A percentile compares a stretch with the other conserved stretches of the same genome.
These are phyloP conservation scores for Coniochaeta sp. DNA, from an alignment of 2,329 filamentous ascomycete species.

Conservation along the genomic window DNA sequence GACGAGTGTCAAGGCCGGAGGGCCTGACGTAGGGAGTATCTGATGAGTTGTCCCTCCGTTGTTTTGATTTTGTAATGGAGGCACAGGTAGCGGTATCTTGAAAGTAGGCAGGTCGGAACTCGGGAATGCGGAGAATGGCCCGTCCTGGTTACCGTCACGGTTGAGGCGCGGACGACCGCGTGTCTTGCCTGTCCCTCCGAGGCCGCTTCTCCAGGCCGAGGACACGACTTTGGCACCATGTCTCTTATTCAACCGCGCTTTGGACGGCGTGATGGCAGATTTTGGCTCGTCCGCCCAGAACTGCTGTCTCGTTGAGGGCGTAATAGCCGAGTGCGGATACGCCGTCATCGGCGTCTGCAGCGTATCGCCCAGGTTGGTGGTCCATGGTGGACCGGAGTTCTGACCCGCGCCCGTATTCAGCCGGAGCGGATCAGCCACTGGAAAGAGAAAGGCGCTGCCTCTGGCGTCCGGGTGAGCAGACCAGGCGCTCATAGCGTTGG, in stretches of 20 bases:
- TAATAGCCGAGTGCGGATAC: conserved; percentile 74
- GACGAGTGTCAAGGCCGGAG: not conserved
- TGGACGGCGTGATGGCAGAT: conserved; percentile 67
- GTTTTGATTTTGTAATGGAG: conserved; percentile 7
- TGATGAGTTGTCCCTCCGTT: not conserved
- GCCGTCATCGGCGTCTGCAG: conserved; percentile 57
- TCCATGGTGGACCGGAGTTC: conserved; percentile 35
- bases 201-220: conserved; percentile 74
- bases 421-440: conserved; percentile 28
- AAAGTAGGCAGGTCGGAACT: conserved; percentile 42
- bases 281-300: conserved; percentile 64
- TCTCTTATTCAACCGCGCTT: conserved; percentile 47
- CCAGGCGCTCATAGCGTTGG: conserved; percentile 33
- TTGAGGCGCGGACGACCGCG: conserved; percentile 75
- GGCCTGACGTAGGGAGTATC: conserved; percentile 1
- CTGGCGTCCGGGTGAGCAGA: conserved; percentile 37
- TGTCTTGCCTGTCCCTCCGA: conserved; percentile 59
- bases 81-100: conserved; percentile 22
- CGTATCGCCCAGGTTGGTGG: conserved; percentile 34
- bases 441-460: conserved; percentile 27
- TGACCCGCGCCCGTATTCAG: conserved; percentile 24
- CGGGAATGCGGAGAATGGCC: conserved; percentile 64
- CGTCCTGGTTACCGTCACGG: conserved; percentile 42
- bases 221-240: conserved; percentile 82
- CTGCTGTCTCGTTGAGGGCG: conserved; percentile 48